Base-by-base conservation (phyloP, 306 rosid genomes). In the Abrus precatorius region DNA sequence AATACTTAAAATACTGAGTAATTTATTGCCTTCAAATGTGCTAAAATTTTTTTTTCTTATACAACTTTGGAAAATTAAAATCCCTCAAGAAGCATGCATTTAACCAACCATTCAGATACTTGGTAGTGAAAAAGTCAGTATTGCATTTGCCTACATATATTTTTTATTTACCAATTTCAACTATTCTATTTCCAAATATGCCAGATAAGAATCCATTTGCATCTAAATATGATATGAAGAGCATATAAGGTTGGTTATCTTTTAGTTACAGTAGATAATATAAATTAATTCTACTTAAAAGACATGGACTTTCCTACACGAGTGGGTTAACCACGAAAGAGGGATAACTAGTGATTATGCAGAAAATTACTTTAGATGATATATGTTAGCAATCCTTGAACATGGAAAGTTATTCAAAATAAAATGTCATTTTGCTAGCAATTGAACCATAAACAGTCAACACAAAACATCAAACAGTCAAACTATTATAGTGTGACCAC, bases 21-120 rank as follows among this genome's bases (percentile, higher is more conserved):
- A 62, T 11, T 33, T 5, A n/a, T 27, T 6, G 9, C 29, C 40
- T 36, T 64, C 20, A 36, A 38, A 36, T 52, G 44, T 65, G 30
- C 64, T 38, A 12, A 49, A 48, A 54, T n/a, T 7, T 57, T 2
- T 30, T 65, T 56, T 20, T 14, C 8, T 33, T 14, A 45, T 45
- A 47, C 76, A 55, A 7, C 55, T 45, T 54, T 57, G 76, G 49
- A 44, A 57, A 76, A 63, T 34, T 63, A 28, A 76, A 77, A 65
- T 49, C 36, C 50, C 53, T 20, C 40, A 1, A 63, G 72, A 33
- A 50, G 34, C 62, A 63, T 63, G 72, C 80, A 63, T 49, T 53
- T 32, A 29, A 52, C 64, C 32, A 41, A 66, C 45, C 38, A 77
- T 38, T 64, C 14, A 77, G 43, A 52, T 6, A 43, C 67, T 53